Conservation (phyloP, 345 rosid species). For the Brassica carinata region DNA sequence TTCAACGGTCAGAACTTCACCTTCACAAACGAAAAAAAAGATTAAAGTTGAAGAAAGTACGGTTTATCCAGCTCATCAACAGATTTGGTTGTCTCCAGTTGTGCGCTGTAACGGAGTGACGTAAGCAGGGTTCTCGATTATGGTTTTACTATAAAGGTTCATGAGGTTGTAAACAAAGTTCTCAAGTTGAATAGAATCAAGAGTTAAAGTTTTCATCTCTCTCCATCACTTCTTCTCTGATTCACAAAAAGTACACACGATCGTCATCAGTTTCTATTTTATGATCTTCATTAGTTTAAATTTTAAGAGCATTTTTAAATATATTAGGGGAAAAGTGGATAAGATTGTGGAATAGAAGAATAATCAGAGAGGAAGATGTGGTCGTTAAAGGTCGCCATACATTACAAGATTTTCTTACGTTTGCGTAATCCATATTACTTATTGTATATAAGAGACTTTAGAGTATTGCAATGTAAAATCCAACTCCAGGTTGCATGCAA, state of each 20-base stretch:
- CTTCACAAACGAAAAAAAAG: too few species aligned
- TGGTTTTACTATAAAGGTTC: too few species aligned
- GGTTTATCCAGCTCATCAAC: too few species aligned
- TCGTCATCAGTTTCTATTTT: conserved; percentile 20
- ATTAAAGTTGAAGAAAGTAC: too few species aligned
- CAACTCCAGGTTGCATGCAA: background rate
- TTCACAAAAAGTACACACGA: background rate
- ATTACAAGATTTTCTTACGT: conserved; percentile 38
- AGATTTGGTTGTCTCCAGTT: too few species aligned
- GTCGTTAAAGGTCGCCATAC: conserved; percentile 30
- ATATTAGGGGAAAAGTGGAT: conserved; percentile 22
- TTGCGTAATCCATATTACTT: conserved; percentile 25
- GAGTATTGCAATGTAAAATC: background rate
- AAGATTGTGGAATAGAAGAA: conserved; percentile 16
- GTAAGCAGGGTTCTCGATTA: too few species aligned
- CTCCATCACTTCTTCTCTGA: too few species aligned
- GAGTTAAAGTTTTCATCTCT: too few species aligned
- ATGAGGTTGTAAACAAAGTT: too few species aligned
- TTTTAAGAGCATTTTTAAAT: background rate
- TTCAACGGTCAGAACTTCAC: too few species aligned
- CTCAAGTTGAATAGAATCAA: too few species aligned
- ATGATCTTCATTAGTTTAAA: conserved; percentile 18
- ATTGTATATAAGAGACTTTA: conserved; percentile 8
- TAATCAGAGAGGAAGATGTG: conserved; percentile 27
- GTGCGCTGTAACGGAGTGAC: too few species aligned